phyloP scores from a whole-genome alignment of 108 stramenopile genomes.

The Nannochloropsis gaditana region DNA sequence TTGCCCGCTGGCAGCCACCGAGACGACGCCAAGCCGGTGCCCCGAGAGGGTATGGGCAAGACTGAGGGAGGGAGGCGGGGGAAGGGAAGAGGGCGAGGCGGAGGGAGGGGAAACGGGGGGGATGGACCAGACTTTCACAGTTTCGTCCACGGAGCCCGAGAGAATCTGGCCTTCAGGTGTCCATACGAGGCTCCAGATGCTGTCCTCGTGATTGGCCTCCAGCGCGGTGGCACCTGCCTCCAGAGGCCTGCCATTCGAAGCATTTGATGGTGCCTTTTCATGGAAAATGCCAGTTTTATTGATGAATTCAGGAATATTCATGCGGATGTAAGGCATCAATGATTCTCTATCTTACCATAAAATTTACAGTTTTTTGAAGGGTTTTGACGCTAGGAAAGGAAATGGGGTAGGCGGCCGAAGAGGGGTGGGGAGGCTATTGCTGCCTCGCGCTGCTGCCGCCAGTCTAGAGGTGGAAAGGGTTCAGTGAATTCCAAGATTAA shows the following conservation, averaged over 20 bases:
- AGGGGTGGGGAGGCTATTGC: too few species aligned
- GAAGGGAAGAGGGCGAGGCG: not conserved
- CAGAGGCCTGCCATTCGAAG: not conserved
- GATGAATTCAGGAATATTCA: too few species aligned
- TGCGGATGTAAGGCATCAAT: too few species aligned
- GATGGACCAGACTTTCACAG: not conserved
- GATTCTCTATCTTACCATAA: too few species aligned
- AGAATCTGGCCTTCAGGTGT: not conserved
- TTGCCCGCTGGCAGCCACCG: constrained; percentile 15
- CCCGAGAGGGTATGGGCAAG: not conserved
- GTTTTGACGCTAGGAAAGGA: too few species aligned
- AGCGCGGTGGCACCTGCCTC: not conserved
- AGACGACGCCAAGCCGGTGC: not conserved
- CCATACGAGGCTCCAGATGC: not conserved
- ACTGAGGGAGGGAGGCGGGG: not conserved
- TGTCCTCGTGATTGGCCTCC: not conserved
- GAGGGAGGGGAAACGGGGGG: not conserved
- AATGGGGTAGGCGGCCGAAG: too few species aligned
- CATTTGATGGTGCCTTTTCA: too few species aligned
- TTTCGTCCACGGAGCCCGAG: not conserved
- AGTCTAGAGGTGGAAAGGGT: too few species aligned
- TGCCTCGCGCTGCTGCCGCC: too few species aligned
- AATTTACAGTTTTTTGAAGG: too few species aligned
- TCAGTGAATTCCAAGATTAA: too few species aligned
- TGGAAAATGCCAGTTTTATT: too few species aligned